Base-by-base conservation (phyloP, 1,284 basidiomycete species). In the Tausonia pullulans region DNA sequence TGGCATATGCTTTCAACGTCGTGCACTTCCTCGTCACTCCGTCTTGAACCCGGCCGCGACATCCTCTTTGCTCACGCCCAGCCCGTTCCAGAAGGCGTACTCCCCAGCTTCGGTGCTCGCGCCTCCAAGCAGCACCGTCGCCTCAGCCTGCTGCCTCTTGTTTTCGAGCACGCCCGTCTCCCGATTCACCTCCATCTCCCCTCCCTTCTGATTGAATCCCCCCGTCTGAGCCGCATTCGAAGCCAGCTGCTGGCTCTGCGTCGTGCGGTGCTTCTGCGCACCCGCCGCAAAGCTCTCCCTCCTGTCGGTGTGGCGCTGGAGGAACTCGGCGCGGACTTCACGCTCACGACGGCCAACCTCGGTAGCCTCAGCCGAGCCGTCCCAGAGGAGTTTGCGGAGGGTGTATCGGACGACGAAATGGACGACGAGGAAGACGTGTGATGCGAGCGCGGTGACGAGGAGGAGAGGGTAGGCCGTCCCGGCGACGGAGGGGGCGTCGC, bases 351-450 rank as follows among this genome's bases (percentile, higher is more conserved):
- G 73, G 64, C 85, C 83, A 43, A 80, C 75, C 62, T 82, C 80
- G 68, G 78, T 78, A 68, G 83, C 82, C 73, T 89, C 88, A 58
- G 76, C 74, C 68, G 84, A 86, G 9, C 84, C 85, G 62, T 80
- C 79, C 90, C 90, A 93, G 67, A 87, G 75, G 39, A 86, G 73
- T 67, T 83, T 80, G 75, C 89, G 87, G n/a, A 89, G 78, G 40
- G 89, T 68, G 69, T 85, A 86, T 16, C 84, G 78, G 62, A 91
- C 82, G n/a, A 82, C 67, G 16, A 78, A 79, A 5, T 85, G 81
- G 57, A 88, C 72, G 45, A 90, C 69, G 67, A 91, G 78, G 76
- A 85, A 92, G n/a, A 81, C 85, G 74, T 95, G 92, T 52, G 84
- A 87, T 11, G 90, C 86, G 3, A 82, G 80, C 54, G 95, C 80